Evolutionary conservation across 139 green algal species (phyloP).

Genomic region (Ettlia oleoabundans): DNA sequence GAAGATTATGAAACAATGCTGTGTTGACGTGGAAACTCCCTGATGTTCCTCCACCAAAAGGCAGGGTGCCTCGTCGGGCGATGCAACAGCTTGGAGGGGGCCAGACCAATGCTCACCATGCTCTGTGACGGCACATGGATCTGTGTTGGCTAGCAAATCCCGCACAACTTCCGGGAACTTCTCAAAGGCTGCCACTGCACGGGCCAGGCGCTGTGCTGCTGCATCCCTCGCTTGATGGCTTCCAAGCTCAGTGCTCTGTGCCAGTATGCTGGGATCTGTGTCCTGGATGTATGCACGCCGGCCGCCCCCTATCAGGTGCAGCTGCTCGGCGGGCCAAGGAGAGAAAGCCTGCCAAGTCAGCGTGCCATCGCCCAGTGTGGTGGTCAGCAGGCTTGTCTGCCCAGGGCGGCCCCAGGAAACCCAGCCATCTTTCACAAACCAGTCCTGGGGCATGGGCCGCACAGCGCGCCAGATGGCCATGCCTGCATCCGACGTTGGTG

Average conservation of each 20-base stretch:
- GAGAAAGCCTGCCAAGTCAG: slow-evolving; percentile 15
- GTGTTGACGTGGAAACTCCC: no score
- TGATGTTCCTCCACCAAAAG: no score
- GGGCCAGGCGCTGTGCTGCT: neutral
- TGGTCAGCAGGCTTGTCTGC: neutral
- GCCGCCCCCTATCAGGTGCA: slow-evolving; percentile 13
- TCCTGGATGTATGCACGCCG: neutral
- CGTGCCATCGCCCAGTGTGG: neutral
- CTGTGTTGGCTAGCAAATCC: neutral
- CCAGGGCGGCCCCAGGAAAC: neutral
- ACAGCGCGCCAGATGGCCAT: slow-evolving; percentile 5
- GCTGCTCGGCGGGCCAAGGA: slow-evolving; percentile 3
- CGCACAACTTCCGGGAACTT: neutral
- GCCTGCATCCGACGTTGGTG: neutral
- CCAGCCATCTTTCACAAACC: neutral
- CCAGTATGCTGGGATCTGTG: neutral
- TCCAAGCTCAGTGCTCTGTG: neutral
- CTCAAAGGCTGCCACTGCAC: neutral
- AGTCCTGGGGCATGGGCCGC: neutral
- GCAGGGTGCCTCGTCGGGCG: no score
- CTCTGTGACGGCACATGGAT: neutral
- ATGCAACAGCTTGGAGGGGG: no score
- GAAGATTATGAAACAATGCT: no score
- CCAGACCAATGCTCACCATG: no score
- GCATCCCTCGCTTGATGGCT: neutral